These are phyloP conservation scores for Leccinum fibrillosum DNA, from an alignment of 768 basidiomycete genomes.

Conservation along the genomic window DNA sequence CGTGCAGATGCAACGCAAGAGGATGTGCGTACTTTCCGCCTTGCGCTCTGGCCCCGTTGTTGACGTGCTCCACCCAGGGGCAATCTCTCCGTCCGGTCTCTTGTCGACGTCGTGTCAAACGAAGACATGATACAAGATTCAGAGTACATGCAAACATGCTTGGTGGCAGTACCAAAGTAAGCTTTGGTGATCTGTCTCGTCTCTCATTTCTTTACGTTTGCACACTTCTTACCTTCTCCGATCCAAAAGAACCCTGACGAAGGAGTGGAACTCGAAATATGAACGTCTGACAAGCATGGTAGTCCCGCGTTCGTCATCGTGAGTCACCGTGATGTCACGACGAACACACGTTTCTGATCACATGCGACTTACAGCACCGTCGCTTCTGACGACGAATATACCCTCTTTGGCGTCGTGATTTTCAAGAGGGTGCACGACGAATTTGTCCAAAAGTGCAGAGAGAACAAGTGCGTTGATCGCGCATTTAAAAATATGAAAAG, in stretches of 20 bases:
- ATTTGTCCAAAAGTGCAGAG: conserved; percentile 90
- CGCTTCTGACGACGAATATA: conserved; percentile 84
- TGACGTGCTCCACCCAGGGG: conserved; percentile 51
- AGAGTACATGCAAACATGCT: conserved; percentile 88
- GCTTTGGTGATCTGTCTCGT: conserved; percentile 21
- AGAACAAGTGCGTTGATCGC: conserved; percentile 71
- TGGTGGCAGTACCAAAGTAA: conserved; percentile 95
- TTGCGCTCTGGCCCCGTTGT: conserved; percentile 2
- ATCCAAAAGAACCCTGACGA: conserved; percentile 60
- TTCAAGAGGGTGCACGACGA: conserved; percentile 92
- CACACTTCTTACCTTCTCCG: conserved; percentile 15
- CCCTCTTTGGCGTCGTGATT: conserved; percentile 78
- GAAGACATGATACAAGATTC: conserved; percentile 84
- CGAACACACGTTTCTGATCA: conserved; percentile 21
- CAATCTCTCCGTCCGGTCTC: conserved; percentile 87
- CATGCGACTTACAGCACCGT: conserved; percentile 49
- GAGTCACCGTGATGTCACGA: conserved; percentile 29
- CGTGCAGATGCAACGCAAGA: conserved; percentile 90
- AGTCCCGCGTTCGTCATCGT: conserved; percentile 90
- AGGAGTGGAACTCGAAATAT: conserved; percentile 89
- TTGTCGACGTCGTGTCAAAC: conserved; percentile 79
- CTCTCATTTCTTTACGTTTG: conserved; percentile 2
- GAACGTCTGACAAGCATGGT: conserved; percentile 88
- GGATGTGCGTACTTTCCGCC: conserved; percentile 54
- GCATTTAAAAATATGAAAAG: not conserved